These are phyloP conservation scores for Nothopassalora personata DNA, from an alignment of 2,329 filamentous ascomycete species.

Conservation along the genomic window DNA sequence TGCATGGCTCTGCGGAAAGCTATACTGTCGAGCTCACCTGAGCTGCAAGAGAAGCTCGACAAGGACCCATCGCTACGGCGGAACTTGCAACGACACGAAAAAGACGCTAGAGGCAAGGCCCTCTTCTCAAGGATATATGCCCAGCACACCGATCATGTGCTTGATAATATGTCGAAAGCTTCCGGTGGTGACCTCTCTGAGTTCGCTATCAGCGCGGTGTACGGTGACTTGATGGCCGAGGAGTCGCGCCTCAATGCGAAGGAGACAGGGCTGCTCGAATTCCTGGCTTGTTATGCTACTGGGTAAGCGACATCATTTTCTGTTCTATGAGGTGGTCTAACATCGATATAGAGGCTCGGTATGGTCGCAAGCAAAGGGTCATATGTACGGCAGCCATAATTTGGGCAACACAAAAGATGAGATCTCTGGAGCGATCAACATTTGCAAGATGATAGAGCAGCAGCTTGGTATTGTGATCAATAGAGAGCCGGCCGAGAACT, in stretches of 20 bases:
- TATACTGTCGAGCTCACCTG: constrained; percentile 7
- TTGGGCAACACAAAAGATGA: constrained; percentile 17
- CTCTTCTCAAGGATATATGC: constrained; percentile 19
- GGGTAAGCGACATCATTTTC: constrained; percentile 4
- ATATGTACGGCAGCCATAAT: constrained; percentile 20
- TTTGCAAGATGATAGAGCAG: constrained; percentile 17
- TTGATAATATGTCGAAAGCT: constrained; percentile 17
- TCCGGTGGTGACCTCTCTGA: constrained; percentile 18
- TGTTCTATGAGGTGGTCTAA: not conserved
- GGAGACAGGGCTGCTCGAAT: constrained; percentile 18
- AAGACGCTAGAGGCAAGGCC: constrained; percentile 14
- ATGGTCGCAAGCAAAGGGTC: constrained; percentile 17
- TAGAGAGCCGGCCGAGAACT: constrained; percentile 15
- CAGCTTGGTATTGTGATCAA: constrained; percentile 9
- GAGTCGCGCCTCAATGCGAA: constrained; percentile 14
- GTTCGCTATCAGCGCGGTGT: constrained; percentile 18
- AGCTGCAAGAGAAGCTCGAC: constrained; percentile 9
- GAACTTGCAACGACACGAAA: constrained; percentile 10
- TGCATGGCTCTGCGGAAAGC: constrained; percentile 13
- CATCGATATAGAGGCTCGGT: constrained; percentile 9
- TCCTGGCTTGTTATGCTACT: constrained; percentile 19
- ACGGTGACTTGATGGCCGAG: constrained; percentile 20
- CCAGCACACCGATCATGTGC: constrained; percentile 18
- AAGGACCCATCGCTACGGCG: constrained; percentile 13
- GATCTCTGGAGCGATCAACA: constrained; percentile 16